These are phyloP conservation scores for Podaxis sp. DNA, from an alignment of 768 basidiomycete genomes.

Conservation along the genomic window DNA sequence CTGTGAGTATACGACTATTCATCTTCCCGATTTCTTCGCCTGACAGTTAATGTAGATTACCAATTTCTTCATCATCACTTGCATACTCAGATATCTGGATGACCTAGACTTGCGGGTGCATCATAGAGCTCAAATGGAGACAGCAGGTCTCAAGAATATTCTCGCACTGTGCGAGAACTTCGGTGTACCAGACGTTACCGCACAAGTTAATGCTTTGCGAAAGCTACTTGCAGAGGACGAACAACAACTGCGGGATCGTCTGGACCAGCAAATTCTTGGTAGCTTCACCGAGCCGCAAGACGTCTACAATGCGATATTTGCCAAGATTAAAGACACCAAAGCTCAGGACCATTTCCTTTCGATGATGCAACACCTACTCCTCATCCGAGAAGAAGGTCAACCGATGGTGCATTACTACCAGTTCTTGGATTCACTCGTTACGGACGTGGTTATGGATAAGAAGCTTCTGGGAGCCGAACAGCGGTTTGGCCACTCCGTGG, in stretches of 20 bases:
- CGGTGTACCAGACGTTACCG: slow-evolving; percentile 61
- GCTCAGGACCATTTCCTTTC: slow-evolving; percentile 86
- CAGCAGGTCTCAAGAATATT: slow-evolving; percentile 76
- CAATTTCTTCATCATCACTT: slow-evolving; percentile 73
- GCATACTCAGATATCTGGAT: slow-evolving; percentile 60
- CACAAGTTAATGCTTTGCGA: slow-evolving; percentile 61
- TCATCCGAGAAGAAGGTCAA: slow-evolving; percentile 87
- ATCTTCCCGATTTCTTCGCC: neutral
- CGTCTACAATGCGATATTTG: slow-evolving; percentile 78
- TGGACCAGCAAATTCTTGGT: slow-evolving; percentile 73
- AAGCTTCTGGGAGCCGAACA: slow-evolving; percentile 83
- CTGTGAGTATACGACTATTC: slow-evolving; percentile 47
- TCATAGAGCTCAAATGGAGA: slow-evolving; percentile 86
- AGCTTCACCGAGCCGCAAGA: slow-evolving; percentile 82
- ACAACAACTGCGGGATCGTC: slow-evolving; percentile 61
- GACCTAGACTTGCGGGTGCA: slow-evolving; percentile 86
- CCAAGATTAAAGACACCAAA: slow-evolving; percentile 74
- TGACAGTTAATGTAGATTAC: slow-evolving; percentile 42
- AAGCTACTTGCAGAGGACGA: slow-evolving; percentile 73
- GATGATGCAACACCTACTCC: slow-evolving; percentile 90
- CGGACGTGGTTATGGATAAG: slow-evolving; percentile 90
- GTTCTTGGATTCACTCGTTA: slow-evolving; percentile 84
- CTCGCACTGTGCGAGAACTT: slow-evolving; percentile 68
- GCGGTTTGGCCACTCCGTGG: slow-evolving; percentile 86
- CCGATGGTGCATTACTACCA: slow-evolving; percentile 86